A percentile compares a stretch with the other conserved stretches of the same genome.
Conservation (phyloP, 2,329 filamentous ascomycete species). For the Fusarium sp. region DNA sequence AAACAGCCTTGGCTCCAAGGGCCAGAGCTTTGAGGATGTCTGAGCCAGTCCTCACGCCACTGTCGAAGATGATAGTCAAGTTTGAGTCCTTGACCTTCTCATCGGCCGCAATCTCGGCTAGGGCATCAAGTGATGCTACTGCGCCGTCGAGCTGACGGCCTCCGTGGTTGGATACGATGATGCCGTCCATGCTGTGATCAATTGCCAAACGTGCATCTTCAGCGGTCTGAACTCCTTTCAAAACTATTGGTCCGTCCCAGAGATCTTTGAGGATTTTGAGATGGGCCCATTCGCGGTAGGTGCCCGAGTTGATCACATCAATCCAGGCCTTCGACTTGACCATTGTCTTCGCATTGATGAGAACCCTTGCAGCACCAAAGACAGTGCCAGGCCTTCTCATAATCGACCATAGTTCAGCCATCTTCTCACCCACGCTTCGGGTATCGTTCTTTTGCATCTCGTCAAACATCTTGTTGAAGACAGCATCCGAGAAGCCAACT, state of each 20-base stretch:
- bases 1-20: slow-evolving; percentile 55
- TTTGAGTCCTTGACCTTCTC: slow-evolving; percentile 51
- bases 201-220: slow-evolving; percentile 55
- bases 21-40: slow-evolving; percentile 56
- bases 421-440: slow-evolving; percentile 12
- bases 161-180: slow-evolving; percentile 58
- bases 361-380: slow-evolving; percentile 37
- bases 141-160: slow-evolving; percentile 56
- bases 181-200: slow-evolving; percentile 52
- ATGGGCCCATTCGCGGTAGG: slow-evolving; percentile 70
- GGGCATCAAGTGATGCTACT: slow-evolving; percentile 65
- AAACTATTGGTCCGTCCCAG: slow-evolving; percentile 66
- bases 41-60: slow-evolving; percentile 54
- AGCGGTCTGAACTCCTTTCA: slow-evolving; percentile 56
- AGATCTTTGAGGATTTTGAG: slow-evolving; percentile 66
- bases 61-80: slow-evolving; percentile 65
- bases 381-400: slow-evolving; percentile 38
- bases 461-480: slow-evolving; percentile 57
- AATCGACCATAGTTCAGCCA: slow-evolving; percentile 35
- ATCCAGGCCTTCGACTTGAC: slow-evolving; percentile 41
- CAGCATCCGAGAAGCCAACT: slow-evolving; percentile 74
- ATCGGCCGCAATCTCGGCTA: slow-evolving; percentile 63
- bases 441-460: slow-evolving; percentile 36
- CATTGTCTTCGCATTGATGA: slow-evolving; percentile 20
- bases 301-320: slow-evolving; percentile 49